Evolutionary conservation across 192 early-diverging fungal species (phyloP).

Genomic region (Coemansia guatemalensis): DNA sequence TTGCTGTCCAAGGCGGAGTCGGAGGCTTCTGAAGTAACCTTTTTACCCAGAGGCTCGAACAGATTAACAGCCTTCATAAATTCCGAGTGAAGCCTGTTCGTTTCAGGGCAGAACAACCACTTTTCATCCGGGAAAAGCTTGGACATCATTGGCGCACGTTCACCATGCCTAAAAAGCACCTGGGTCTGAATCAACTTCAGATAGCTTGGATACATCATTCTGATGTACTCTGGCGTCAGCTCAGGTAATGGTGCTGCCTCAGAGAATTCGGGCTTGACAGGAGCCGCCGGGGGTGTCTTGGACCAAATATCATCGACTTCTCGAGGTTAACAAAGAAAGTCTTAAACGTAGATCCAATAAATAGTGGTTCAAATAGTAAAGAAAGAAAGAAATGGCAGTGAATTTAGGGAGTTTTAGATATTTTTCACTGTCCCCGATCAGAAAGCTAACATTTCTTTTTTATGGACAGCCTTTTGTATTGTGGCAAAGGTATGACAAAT

Average conservation of each 20-base stretch:
- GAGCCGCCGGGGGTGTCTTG: too few relatives aligned
- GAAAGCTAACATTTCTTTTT: too few relatives aligned
- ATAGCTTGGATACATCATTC: slow-evolving; percentile 21
- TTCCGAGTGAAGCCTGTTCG: slow-evolving; percentile 30
- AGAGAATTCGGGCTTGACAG: neutral
- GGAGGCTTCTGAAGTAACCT: slow-evolving; percentile 7
- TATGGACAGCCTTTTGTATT: too few relatives aligned
- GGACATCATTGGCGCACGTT: slow-evolving; percentile 27
- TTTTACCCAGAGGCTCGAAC: slow-evolving; percentile 27
- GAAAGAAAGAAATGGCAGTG: too few relatives aligned
- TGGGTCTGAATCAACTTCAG: slow-evolving; percentile 40
- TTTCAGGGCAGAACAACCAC: slow-evolving; percentile 28
- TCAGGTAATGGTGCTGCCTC: slow-evolving; percentile 32
- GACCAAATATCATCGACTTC: too few relatives aligned
- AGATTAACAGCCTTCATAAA: slow-evolving; percentile 35
- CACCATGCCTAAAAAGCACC: slow-evolving; percentile 48
- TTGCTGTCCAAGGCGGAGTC: neutral
- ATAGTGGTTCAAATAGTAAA: too few relatives aligned
- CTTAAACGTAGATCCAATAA: too few relatives aligned
- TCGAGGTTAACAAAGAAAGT: too few relatives aligned
- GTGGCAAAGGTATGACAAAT: too few relatives aligned
- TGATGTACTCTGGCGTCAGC: slow-evolving; percentile 28
- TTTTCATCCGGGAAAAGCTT: slow-evolving; percentile 4
- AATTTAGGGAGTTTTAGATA: too few relatives aligned
- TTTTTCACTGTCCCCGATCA: too few relatives aligned